These are phyloP conservation scores for Starmerella floris DNA, from an alignment of 805 yeast genomes.

Conservation along the genomic window DNA sequence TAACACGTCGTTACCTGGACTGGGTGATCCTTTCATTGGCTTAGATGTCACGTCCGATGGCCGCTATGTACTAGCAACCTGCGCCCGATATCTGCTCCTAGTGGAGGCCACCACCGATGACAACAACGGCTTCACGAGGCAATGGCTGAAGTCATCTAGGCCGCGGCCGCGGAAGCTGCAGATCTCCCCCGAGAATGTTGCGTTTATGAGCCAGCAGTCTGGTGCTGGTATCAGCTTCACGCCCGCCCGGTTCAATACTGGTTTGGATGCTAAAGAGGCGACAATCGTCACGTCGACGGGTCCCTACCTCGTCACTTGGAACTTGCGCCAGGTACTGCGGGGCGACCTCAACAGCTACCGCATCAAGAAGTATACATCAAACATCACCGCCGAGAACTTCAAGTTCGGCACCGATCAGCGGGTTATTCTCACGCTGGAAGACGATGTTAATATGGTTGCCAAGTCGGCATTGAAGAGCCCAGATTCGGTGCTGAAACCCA, in stretches of 20 bases:
- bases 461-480: slow-evolving; percentile 48
- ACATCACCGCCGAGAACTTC: slow-evolving; percentile 67
- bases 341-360: slow-evolving; percentile 45
- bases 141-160: slow-evolving; percentile 50
- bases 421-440: slow-evolving; percentile 58
- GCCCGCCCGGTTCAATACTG: slow-evolving; percentile 64
- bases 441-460: slow-evolving; percentile 62
- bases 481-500: slow-evolving; percentile 22
- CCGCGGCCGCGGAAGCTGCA: slow-evolving; percentile 59
- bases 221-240: slow-evolving; percentile 46
- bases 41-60: slow-evolving; percentile 69
- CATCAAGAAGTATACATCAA: slow-evolving; percentile 47
- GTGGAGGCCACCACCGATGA: slow-evolving; percentile 52
- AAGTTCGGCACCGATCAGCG: slow-evolving; percentile 57
- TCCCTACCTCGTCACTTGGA: slow-evolving; percentile 74
- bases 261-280: slow-evolving; percentile 49
- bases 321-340: slow-evolving; percentile 43
- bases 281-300: slow-evolving; percentile 68
- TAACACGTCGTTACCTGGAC: slow-evolving; percentile 64
- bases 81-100: slow-evolving; percentile 54
- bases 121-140: slow-evolving; percentile 55
- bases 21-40: slow-evolving; percentile 62
- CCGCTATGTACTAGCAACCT: slow-evolving; percentile 68
- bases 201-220: slow-evolving; percentile 42
- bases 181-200: slow-evolving; percentile 58